Evolutionary conservation across 2,329 filamentous ascomycete species (phyloP), one percentile per base, ranked within the genome.

Genomic region (Fusarium udum): DNA sequence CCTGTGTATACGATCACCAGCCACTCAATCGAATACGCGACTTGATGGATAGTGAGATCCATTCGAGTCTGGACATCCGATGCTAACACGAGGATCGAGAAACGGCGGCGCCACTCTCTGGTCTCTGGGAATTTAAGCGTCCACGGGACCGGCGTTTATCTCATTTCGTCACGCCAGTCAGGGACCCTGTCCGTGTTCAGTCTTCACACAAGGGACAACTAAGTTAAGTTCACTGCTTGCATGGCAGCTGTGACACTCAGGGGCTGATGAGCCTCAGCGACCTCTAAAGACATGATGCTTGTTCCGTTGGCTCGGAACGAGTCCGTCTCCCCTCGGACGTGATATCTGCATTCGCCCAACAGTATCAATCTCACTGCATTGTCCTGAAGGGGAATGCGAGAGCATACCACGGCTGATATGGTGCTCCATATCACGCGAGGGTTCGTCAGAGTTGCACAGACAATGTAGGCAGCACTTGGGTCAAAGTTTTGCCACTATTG

Each of bases 81-180:
- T 40, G 45, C 37, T 20, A 40, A 66, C 52, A 36, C 32, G 31
- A 64, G 43, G 39, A 52, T 36, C 15, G 40, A 46, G 32, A 45
- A 45, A 58, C 43, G 46, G 26, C 34, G 43, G 48, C 18, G 36
- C 32, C 39, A 51, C 43, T 55, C 26, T 37, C 42, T 34, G 40
- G 51, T 18, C 39, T 43, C 36, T 51, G 43, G 16, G 26, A 55
- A n/a, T 48, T 52, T 28, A 49, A 55, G 34, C 57, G 55, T 58
- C 63, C 71, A 57, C 45, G 39, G 51, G 45, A 51, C 64, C 36
- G 51, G 53, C 64, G 53, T 69, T 67, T 74, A 65, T 74, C 48
- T 76, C 37, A 68, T 39, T 48, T 61, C 60, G 61, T 66, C 68
- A 73, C 69, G 49, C 55, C 60, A 74, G 69, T 67, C 69, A 60